These are phyloP conservation scores for Ogataea pignaliae DNA, from an alignment of 805 yeast genomes.

Conservation along the genomic window DNA sequence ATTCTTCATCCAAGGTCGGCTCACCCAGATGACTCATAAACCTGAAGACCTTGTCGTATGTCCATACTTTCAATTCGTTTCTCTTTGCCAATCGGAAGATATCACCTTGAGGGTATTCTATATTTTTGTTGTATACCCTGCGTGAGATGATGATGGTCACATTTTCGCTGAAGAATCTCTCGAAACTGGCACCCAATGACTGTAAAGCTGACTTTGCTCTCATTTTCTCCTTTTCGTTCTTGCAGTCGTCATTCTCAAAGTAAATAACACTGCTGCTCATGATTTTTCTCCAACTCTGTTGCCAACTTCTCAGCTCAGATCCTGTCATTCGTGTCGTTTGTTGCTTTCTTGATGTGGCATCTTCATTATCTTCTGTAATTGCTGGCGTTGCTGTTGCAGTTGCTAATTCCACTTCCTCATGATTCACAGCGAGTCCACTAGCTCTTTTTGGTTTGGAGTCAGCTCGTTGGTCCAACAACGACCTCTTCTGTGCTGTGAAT, in stretches of 20 bases:
- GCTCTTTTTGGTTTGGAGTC: constrained; percentile 11
- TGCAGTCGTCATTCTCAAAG: constrained; percentile 43
- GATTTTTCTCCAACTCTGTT: constrained; percentile 53
- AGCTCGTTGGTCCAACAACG: constrained; percentile 18
- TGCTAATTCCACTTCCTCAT: background rate
- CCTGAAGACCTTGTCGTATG: constrained; percentile 76
- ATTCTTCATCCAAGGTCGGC: constrained; percentile 24
- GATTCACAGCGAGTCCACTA: constrained; percentile 1
- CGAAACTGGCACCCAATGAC: constrained; percentile 52
- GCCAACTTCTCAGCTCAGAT: constrained; percentile 51
- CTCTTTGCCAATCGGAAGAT: constrained; percentile 60
- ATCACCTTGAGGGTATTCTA: constrained; percentile 49
- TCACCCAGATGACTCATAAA: constrained; percentile 65
- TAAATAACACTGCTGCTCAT: constrained; percentile 54
- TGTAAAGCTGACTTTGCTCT: constrained; percentile 31
- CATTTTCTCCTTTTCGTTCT: constrained; percentile 31
- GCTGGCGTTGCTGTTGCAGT: background rate
- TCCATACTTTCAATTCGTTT: constrained; percentile 78
- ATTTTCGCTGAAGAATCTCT: constrained; percentile 53
- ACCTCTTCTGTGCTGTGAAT: constrained; percentile 13
- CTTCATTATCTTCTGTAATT: constrained; percentile 2
- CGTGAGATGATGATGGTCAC: constrained; percentile 78
- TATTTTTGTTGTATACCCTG: constrained; percentile 41
- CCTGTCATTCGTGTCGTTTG: constrained; percentile 27
- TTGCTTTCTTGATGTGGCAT: constrained; percentile 6